These are phyloP conservation scores for Oryza brachyantha DNA, from an alignment of 176 grass and related monocot species.

Conservation along the genomic window DNA sequence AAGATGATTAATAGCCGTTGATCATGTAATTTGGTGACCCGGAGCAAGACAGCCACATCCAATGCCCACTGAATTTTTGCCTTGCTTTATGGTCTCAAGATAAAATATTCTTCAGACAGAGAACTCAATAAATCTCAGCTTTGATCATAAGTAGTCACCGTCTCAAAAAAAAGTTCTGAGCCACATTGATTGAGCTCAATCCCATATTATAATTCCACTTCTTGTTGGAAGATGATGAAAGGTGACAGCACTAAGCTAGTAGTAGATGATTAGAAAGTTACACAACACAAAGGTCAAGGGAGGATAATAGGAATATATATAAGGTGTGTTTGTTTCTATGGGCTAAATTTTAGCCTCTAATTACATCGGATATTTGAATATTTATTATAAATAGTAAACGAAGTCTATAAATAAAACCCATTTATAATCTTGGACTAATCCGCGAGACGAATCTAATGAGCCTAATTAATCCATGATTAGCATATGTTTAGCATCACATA, in stretches of 20 bases:
- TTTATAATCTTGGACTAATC: too few species aligned
- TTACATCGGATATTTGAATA: too few species aligned
- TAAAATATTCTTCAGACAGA: background rate
- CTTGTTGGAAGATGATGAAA: constrained; percentile 13
- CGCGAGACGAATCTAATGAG: too few species aligned
- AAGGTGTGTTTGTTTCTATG: too few species aligned
- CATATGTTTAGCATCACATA: too few species aligned
- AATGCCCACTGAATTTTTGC: background rate
- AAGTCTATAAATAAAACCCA: too few species aligned
- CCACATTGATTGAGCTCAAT: background rate
- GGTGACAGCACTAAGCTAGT: constrained; percentile 26
- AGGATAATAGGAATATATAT: too few species aligned
- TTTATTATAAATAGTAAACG: too few species aligned
- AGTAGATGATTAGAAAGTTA: constrained; percentile 28
- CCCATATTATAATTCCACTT: background rate
- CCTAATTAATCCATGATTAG: too few species aligned
- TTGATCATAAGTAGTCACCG: background rate
- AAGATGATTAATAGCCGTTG: background rate
- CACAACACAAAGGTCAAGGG: background rate
- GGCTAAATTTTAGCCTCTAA: too few species aligned
- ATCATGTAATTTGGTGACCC: constrained; percentile 28
- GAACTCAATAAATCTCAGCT: background rate
- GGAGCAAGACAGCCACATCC: background rate
- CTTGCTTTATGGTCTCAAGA: background rate
- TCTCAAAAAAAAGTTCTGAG: background rate